Conservation (phyloP, 345 rosid genomes). For the Arabidopsis suecica region DNA sequence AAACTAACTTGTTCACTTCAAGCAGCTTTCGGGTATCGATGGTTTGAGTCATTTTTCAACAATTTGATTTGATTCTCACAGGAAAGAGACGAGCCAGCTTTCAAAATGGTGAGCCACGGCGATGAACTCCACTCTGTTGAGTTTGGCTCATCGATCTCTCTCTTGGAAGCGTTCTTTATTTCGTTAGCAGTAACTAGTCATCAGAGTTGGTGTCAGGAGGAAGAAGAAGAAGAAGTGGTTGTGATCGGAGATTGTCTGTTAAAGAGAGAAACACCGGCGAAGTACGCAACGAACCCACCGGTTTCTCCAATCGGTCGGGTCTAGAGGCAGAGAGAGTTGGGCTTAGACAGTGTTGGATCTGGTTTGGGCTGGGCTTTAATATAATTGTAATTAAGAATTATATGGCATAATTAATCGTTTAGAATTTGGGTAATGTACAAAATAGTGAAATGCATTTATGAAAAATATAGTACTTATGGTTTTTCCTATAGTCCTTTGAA, state of each 20-base stretch:
- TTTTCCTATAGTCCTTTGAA: not conserved
- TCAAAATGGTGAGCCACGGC: conserved; percentile 59
- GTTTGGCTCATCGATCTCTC: conserved; percentile 63
- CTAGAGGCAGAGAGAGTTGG: conserved; percentile 36
- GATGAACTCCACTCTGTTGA: conserved; percentile 70
- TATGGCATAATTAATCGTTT: conserved; percentile 6
- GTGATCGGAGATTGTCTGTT: conserved; percentile 28
- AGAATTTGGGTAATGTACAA: conserved; percentile 30
- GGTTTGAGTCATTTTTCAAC: not conserved
- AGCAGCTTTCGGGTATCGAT: not conserved
- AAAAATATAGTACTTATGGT: conserved; percentile 3
- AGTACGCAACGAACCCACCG: conserved; percentile 71
- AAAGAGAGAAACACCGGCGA: conserved; percentile 49
- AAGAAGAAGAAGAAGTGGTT: conserved; percentile 27
- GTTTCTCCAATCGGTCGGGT: conserved; percentile 86
- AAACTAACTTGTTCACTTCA: conserved; percentile 28
- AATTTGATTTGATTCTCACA: not conserved
- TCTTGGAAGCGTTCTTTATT: conserved; percentile 74
- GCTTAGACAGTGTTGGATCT: conserved; percentile 1
- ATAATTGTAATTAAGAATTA: conserved; percentile 33
- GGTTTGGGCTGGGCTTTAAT: conserved; percentile 19
- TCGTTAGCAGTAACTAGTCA: conserved; percentile 57
- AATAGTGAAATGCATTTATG: conserved; percentile 33
- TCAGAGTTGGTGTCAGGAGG: conserved; percentile 47
- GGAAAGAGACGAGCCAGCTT: conserved; percentile 51